Percentiles rank a stretch among this genome's conserved stretches.
Conservation (phyloP, 768 basidiomycete genomes). For the Arthromyces matolae region DNA sequence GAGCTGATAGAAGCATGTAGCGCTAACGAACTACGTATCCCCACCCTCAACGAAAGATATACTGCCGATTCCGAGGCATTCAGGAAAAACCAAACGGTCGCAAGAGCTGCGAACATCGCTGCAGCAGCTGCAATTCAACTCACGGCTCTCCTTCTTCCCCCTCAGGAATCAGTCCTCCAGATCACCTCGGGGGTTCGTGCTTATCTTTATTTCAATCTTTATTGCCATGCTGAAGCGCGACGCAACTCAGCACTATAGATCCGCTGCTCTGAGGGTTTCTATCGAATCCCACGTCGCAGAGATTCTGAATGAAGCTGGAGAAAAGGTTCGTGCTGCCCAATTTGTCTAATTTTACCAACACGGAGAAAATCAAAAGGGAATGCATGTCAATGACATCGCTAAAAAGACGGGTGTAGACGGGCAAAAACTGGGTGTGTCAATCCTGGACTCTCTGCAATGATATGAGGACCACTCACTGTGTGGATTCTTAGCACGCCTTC, state of each 20-base stretch:
- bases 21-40: slow-evolving; percentile 16
- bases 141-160: slow-evolving; percentile 25
- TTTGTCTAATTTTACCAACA: background rate
- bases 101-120: slow-evolving; percentile 27
- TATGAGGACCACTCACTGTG: no score
- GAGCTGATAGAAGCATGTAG: slow-evolving; percentile 22
- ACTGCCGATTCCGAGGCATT: slow-evolving; percentile 25
- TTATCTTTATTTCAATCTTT: background rate
- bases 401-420: slow-evolving; percentile 27
- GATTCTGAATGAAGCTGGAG: slow-evolving; percentile 30
- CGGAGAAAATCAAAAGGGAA: slow-evolving; percentile 20
- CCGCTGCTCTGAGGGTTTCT: slow-evolving; percentile 23
- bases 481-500: slow-evolving; percentile 28
- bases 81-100: slow-evolving; percentile 23
- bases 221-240: slow-evolving; percentile 5
- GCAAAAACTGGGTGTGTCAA: slow-evolving; percentile 30
- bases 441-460: background rate
- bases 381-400: slow-evolving; percentile 37
- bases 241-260: slow-evolving; percentile 20
- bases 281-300: slow-evolving; percentile 25
- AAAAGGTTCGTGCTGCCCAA: slow-evolving; percentile 18
- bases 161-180: slow-evolving; percentile 20
- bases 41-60: slow-evolving; percentile 24
- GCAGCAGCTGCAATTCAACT: slow-evolving; percentile 33
- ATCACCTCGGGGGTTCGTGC: slow-evolving; percentile 22